Evolutionary conservation across 306 rosid species (phyloP), one percentile per base, ranked within the genome.

Genomic region (Fragaria ananassa): DNA sequence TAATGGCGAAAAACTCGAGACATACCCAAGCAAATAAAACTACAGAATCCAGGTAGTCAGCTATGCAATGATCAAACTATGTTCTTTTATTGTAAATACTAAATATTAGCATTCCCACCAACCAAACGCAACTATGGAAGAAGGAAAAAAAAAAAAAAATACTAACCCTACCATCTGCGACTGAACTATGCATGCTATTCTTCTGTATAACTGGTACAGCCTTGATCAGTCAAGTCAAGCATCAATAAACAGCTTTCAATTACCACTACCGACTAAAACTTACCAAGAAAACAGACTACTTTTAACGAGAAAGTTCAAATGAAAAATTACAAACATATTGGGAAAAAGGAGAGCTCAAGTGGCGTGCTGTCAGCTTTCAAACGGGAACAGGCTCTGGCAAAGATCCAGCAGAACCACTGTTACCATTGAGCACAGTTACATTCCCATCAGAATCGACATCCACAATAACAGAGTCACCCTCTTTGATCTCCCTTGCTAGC

Each of bases 401-500:
- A 13, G 95, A 74, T 46, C 84, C 92, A 0, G 88, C 83, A 39
- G 96, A 80, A 58, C 97, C 94, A 50, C 82, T 86, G 82, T 85
- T 87, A 42, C 98, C 96, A 8, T 91, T 91, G 67, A 94, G 96
- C 42, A 94, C 98, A 10, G 90, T 90, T 65, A 94, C 98, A 12
- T 91, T 94, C 4, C 98, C 98, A 14, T 94, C 96, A 51, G 98
- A 82, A 67, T 94, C 98, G 0, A 90, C 91, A 68, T 94, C 98
- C 67, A 91, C 97, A n/a, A 91, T 94, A 57, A 91, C 96, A 0
- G 96, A 94, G 78, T 93, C 98, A 0, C 98, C 98, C 85, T 90
- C 98, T 65, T 91, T 91, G 77, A 93, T 93, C 85, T 91, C 98
- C 75, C 98, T 83, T 1, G 97, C 87, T 60, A 93, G 97, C 97